A percentile compares a stretch with the other conserved stretches of the same genome.
These are phyloP conservation scores for Ogataea henricii DNA, from an alignment of 805 yeast genomes.

Conservation along the genomic window DNA sequence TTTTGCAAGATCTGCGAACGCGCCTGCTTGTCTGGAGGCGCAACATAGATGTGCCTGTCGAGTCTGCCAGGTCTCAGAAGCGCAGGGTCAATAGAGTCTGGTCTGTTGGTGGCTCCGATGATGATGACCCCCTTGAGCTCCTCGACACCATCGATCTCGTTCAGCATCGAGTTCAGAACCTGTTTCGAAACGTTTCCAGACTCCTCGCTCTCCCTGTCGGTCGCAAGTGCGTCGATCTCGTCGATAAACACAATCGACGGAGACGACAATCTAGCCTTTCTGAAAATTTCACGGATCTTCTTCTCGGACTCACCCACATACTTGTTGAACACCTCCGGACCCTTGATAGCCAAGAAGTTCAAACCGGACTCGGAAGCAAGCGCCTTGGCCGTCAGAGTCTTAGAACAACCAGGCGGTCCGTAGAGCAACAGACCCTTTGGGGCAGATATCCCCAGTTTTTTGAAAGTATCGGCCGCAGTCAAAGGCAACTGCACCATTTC, in stretches of 20 bases:
- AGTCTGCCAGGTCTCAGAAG: constrained; percentile 92
- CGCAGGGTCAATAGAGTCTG: constrained; percentile 91
- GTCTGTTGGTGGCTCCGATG: constrained; percentile 95
- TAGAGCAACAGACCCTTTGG: constrained; percentile 92
- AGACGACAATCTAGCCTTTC: constrained; percentile 86
- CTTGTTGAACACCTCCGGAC: constrained; percentile 92
- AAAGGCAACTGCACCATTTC: constrained; percentile 94
- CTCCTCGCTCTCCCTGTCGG: constrained; percentile 64
- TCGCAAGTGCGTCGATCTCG: constrained; percentile 92
- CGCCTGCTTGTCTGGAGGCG: constrained; percentile 86
- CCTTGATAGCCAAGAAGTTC: constrained; percentile 92
- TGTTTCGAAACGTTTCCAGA: constrained; percentile 75
- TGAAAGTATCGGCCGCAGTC: constrained; percentile 76
- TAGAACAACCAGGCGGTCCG: constrained; percentile 99
- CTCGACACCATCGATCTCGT: constrained; percentile 97
- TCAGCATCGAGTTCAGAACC: constrained; percentile 85
- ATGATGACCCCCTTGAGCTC: constrained; percentile 90
- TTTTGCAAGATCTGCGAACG: constrained; percentile 76
- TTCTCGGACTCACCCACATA: constrained; percentile 96
- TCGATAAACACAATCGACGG: constrained; percentile 96
- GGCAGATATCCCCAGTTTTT: constrained; percentile 75
- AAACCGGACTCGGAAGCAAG: constrained; percentile 94
- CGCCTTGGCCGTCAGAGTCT: constrained; percentile 92
- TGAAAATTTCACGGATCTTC: constrained; percentile 90
- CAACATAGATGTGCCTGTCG: constrained; percentile 89